Conservation (phyloP, 768 basidiomycete genomes). For the Leccinum rimulosum region DNA sequence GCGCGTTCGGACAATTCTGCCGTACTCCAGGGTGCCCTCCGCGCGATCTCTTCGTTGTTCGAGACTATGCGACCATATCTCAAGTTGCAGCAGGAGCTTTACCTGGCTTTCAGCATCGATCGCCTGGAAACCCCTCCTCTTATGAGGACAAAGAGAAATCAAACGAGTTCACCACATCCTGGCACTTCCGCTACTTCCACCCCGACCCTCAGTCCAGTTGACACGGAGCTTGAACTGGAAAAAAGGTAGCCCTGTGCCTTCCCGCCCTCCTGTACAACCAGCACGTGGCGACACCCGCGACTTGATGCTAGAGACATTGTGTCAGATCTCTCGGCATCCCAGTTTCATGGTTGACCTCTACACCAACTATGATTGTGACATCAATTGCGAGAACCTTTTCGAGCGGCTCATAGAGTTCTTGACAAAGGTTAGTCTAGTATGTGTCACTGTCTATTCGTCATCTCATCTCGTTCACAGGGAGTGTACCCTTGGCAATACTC, state of each 20-base stretch:
- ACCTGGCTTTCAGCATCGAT: constrained; percentile 91
- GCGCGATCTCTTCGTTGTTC: constrained; percentile 85
- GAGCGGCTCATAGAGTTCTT: constrained; percentile 86
- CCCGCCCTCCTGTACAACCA: constrained; percentile 63
- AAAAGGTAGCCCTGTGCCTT: constrained; percentile 46
- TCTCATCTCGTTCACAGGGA: constrained; percentile 45
- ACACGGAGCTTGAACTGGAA: constrained; percentile 43
- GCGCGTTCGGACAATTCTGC: constrained; percentile 85
- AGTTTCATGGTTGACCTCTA: constrained; percentile 97
- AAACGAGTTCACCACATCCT: constrained; percentile 47
- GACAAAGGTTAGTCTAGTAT: constrained; percentile 59
- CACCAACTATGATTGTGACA: constrained; percentile 95
- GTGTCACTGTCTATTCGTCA: constrained; percentile 1
- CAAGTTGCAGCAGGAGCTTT: constrained; percentile 94
- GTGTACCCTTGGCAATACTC: constrained; percentile 71
- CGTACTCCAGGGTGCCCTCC: constrained; percentile 76
- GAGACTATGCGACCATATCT: constrained; percentile 82
- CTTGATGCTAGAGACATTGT: constrained; percentile 84
- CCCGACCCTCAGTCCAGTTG: constrained; percentile 40
- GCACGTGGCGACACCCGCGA: constrained; percentile 87
- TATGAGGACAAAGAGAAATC: constrained; percentile 32
- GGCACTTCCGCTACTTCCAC: constrained; percentile 47
- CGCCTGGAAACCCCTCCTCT: constrained; percentile 65
- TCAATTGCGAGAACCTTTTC: constrained; percentile 94
- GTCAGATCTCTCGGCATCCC: constrained; percentile 74